These are phyloP conservation scores for Porodaedalea pini DNA, from an alignment of 1,284 basidiomycete genomes.

Conservation along the genomic window DNA sequence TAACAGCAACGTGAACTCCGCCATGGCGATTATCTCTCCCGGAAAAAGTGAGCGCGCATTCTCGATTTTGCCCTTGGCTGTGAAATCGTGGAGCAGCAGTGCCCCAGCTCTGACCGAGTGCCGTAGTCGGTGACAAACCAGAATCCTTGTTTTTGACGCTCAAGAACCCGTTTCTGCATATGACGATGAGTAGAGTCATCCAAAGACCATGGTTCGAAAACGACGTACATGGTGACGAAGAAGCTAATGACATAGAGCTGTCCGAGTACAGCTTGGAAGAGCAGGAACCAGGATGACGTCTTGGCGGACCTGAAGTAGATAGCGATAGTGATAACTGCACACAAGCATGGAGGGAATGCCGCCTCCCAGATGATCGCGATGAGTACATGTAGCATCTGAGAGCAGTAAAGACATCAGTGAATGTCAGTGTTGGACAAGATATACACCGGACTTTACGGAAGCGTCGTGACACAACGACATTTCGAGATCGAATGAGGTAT, in stretches of 20 bases:
- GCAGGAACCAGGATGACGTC: constrained; percentile 29
- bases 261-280: constrained; percentile 31
- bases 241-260: constrained; percentile 34
- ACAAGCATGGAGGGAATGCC: constrained; percentile 30
- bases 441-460: constrained; percentile 7
- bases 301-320: constrained; percentile 25
- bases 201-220: neutral
- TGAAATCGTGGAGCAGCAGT: no score
- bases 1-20: no score
- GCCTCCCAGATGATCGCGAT: constrained; percentile 32
- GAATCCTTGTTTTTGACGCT: neutral
- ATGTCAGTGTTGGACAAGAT: no score
- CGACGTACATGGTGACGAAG: constrained; percentile 30
- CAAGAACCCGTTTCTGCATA: constrained; percentile 9
- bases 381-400: constrained; percentile 22
- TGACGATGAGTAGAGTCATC: neutral
- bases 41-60: no score
- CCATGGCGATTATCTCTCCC: no score
- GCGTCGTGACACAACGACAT: constrained; percentile 3
- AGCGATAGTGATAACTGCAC: constrained; percentile 27
- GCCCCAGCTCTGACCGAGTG: neutral
- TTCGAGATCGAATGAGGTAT: constrained; percentile 11
- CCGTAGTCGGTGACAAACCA: neutral
- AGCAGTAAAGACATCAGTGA: neutral
- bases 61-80: no score